Evolutionary conservation across 768 basidiomycete genomes (phyloP).

Genomic region (Trametes coccinea): DNA sequence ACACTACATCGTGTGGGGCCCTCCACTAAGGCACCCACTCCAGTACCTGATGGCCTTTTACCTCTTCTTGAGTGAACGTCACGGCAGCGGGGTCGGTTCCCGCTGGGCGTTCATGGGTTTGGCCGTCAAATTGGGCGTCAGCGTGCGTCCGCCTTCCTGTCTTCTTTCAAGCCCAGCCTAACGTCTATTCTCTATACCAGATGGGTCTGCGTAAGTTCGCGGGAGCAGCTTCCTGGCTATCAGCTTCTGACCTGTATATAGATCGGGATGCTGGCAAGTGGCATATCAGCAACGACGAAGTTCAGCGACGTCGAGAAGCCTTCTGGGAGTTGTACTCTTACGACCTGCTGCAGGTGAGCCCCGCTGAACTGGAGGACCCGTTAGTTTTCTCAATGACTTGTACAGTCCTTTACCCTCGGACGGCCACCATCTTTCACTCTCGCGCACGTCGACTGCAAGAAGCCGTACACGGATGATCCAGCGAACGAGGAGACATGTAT

Average conservation of each 20-base stretch:
- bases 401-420: conserved; percentile 67
- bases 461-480: conserved; percentile 47
- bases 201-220: conserved; percentile 63
- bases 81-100: conserved; percentile 50
- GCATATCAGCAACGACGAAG: conserved; percentile 57
- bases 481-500: conserved; percentile 52
- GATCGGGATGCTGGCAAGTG: conserved; percentile 71
- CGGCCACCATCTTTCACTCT: conserved; percentile 65
- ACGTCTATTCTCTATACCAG: conserved; percentile 33
- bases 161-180: neutral
- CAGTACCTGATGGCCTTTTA: conserved; percentile 59
- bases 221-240: neutral
- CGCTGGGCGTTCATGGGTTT: conserved; percentile 76
- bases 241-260: conserved; percentile 26
- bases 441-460: conserved; percentile 55
- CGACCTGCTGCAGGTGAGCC: conserved; percentile 64
- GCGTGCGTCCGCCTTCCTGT: conserved; percentile 41
- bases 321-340: conserved; percentile 70
- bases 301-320: conserved; percentile 57
- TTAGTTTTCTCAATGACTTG: neutral
- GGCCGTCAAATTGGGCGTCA: conserved; percentile 67
- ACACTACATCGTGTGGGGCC: conserved; percentile 34
- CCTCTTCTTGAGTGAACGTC: conserved; percentile 46
- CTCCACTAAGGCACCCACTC: neutral
- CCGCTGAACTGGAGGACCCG: neutral